Base-by-base conservation (phyloP, 2,329 filamentous ascomycete species). In the Trichoderma arundinaceum region DNA sequence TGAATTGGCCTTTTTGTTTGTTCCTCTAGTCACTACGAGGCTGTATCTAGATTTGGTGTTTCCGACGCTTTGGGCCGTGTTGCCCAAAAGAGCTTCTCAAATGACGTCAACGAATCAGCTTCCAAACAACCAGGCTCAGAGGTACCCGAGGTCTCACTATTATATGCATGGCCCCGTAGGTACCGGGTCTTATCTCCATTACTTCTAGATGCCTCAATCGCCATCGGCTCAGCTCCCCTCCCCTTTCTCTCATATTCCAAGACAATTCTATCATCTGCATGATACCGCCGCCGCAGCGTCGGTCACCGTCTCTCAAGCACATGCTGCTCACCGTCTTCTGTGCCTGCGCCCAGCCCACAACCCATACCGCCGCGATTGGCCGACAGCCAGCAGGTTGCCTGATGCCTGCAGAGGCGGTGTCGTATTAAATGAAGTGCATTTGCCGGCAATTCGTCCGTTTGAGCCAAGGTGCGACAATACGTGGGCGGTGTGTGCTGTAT, bases 371-470 rank as follows among this genome's bases (percentile, higher is more conserved):
- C 49, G 48, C 39, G n/a, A 63, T 63, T 63, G 59, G 59, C 59
- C 49, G 39, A 53, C 17, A 49, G 6, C 15, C 12, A 39, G 39
- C 46, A 8, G 38, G 48, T 62, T 62, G 48, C 59, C 59, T 62
- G 59, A 62, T 62, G 59, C 59, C 39, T 44, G 59, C 39, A 63
- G 59, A 63, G 38, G 59, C 59, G 59, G 59, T 63, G 59, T 63
- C 59, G 46, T 19, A 54, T 63, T 62, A 15, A 54, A 46, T 51
- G 35, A 33, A 63, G 38, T 53, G 48, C 39, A 63, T 54, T 54
- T 53, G 49, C 59, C 59, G 59, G 59, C 59, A 63, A 63, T 63
- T 63, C 59, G 28, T 63, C 49, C 49, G 13, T 22, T n/a, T 17
- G n/a, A 63, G 32, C 15, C 43, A 35, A 22, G 35, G 22, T 6